phyloP scores from a whole-genome alignment of 371 early-diverging fungal genomes.

The Caulochytrium protostelioides region DNA sequence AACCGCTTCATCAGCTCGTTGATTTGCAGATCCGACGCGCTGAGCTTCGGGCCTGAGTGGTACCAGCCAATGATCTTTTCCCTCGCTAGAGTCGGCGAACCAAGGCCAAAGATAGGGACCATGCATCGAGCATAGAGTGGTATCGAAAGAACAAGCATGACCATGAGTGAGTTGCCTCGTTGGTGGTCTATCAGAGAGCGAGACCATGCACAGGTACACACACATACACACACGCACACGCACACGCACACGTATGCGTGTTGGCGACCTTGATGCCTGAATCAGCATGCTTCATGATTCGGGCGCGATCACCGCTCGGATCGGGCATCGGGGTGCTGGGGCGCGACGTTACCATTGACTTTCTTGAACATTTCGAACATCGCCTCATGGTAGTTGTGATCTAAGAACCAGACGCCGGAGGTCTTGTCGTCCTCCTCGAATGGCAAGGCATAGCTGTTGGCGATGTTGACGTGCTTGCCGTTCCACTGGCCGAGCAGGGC shows the following conservation, averaged over 20 bases:
- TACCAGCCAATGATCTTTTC: constrained; percentile 99
- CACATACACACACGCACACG: too few relatives aligned
- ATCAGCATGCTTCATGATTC: too few relatives aligned
- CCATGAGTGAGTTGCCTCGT: not conserved
- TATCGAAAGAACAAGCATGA: constrained; percentile 1
- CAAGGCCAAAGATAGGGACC: not conserved
- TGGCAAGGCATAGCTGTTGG: constrained; percentile 98
- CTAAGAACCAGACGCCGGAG: constrained; percentile 94
- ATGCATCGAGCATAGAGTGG: too few relatives aligned
- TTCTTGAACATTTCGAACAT: constrained; percentile 99
- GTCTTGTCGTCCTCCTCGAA: constrained; percentile 98
- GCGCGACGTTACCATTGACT: constrained; percentile 93
- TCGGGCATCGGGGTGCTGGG: too few relatives aligned
- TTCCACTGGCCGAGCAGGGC: constrained; percentile 92
- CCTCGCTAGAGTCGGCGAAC: constrained; percentile 39
- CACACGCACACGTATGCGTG: too few relatives aligned
- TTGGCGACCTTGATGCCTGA: too few relatives aligned
- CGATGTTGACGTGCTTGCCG: constrained; percentile 79
- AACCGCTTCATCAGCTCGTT: constrained; percentile 91
- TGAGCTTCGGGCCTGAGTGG: constrained; percentile 96
- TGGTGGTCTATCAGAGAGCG: too few relatives aligned
- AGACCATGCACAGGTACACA: too few relatives aligned
- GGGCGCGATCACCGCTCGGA: too few relatives aligned
- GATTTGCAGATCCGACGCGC: constrained; percentile 93
- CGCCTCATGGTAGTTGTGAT: constrained; percentile 96